Percentiles rank a stretch among this genome's conserved stretches.
These are phyloP conservation scores for Huntiella savannae DNA, from an alignment of 2,329 filamentous ascomycete genomes.

Conservation along the genomic window DNA sequence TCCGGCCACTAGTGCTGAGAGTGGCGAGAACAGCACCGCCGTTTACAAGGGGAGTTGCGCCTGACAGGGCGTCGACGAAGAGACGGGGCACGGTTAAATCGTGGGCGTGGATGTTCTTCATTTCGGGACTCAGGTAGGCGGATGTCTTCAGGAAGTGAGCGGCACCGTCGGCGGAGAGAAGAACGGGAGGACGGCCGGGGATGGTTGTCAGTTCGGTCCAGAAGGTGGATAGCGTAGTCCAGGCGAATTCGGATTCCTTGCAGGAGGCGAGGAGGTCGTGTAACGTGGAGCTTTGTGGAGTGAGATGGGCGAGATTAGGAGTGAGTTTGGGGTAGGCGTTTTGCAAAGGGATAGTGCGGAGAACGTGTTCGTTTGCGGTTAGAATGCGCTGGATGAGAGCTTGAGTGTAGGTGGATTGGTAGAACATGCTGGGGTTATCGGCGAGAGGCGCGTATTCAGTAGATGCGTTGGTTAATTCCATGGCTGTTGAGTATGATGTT, in stretches of 20 bases:
- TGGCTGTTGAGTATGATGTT: constrained; percentile 29
- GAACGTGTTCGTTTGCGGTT: constrained; percentile 49
- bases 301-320: constrained; percentile 29
- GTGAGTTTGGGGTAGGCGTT: constrained; percentile 25
- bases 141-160: constrained; percentile 63
- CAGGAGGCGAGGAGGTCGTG: constrained; percentile 50
- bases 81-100: constrained; percentile 59
- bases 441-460: constrained; percentile 62
- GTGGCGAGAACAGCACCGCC: constrained; percentile 65
- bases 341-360: constrained; percentile 31
- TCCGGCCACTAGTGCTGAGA: constrained; percentile 52
- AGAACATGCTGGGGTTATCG: constrained; percentile 41
- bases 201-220: constrained; percentile 53
- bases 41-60: constrained; percentile 38
- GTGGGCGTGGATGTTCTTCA: constrained; percentile 64
- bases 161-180: constrained; percentile 64
- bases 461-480: constrained; percentile 62
- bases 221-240: constrained; percentile 61
- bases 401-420: constrained; percentile 61
- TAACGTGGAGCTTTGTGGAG: constrained; percentile 45
- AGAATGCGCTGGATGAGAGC: constrained; percentile 54
- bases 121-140: constrained; percentile 53
- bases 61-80: constrained; percentile 55
- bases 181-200: constrained; percentile 35
- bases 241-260: constrained; percentile 58